Conservation (phyloP, 306 rosid species). For the Trifolium dubium region DNA sequence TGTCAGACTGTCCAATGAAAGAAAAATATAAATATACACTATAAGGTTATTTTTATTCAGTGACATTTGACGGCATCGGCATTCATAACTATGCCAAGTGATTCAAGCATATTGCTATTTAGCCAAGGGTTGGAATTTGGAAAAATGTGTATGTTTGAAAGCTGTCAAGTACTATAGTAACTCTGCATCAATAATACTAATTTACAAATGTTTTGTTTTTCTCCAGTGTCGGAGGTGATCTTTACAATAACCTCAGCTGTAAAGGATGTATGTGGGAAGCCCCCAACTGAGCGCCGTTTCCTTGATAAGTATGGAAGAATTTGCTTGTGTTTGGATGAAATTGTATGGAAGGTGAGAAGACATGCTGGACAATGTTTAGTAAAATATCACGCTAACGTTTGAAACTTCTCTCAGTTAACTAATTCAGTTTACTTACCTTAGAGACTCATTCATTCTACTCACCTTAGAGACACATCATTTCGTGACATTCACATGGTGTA, state of each 20-base stretch:
- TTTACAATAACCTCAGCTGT: conserved; percentile 82
- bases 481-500: neutral
- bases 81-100: neutral
- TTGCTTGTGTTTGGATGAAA: conserved; percentile 91
- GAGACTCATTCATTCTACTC: conserved; percentile 14
- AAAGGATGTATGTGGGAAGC: conserved; percentile 91
- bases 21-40: neutral
- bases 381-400: conserved; percentile 6
- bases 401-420: neutral
- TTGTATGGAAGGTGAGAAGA: conserved; percentile 85
- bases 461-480: neutral
- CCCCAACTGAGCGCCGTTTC: conserved; percentile 89
- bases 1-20: conserved; percentile 12
- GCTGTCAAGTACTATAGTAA: conserved; percentile 5
- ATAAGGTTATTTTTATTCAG: neutral
- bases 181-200: neutral
- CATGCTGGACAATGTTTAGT: neutral
- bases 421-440: conserved; percentile 13
- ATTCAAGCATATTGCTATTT: conserved; percentile 12
- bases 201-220: conserved; percentile 27
- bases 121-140: neutral
- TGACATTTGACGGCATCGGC: conserved; percentile 12
- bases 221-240: conserved; percentile 88
- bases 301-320: conserved; percentile 95
- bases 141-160: conserved; percentile 4